Conservation (phyloP, 768 basidiomycete genomes). For the Lepiota venenata region DNA sequence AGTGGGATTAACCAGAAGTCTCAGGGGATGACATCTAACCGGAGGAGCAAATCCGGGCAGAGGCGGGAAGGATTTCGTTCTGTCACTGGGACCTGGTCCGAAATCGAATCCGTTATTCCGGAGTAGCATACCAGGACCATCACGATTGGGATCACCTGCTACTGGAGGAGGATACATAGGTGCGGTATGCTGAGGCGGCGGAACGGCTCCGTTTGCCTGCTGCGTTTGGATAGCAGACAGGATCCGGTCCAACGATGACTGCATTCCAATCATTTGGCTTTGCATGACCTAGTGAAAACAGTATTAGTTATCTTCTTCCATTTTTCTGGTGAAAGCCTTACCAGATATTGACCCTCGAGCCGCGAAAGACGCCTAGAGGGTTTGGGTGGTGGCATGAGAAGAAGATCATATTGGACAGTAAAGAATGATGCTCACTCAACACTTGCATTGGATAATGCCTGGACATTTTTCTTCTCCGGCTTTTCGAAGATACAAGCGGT, state of each 20-base stretch:
- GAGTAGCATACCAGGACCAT: conserved; percentile 29
- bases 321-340: conserved; percentile 28
- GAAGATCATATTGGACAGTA: conserved; percentile 1
- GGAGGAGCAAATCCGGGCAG: conserved; percentile 91
- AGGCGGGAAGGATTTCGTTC: conserved; percentile 63
- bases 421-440: conserved; percentile 56
- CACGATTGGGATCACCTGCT: conserved; percentile 15
- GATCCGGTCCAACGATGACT: conserved; percentile 84
- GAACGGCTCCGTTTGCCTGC: conserved; percentile 27
- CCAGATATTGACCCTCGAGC: conserved; percentile 83
- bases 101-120: conserved; percentile 39
- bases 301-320: neutral
- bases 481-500: conserved; percentile 86
- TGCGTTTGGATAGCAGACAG: conserved; percentile 59
- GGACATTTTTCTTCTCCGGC: conserved; percentile 81
- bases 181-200: conserved; percentile 28
- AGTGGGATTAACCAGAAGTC: conserved; percentile 4
- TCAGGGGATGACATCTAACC: conserved; percentile 39
- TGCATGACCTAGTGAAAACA: conserved; percentile 66
- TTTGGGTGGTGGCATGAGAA: conserved; percentile 20
- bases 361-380: conserved; percentile 68
- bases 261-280: conserved; percentile 94
- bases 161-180: conserved; percentile 27
- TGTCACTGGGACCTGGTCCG: conserved; percentile 27
- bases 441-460: conserved; percentile 56